Evolutionary conservation across 345 rosid species (phyloP), one percentile per base, ranked within the genome.

Genomic region (Aquilaria malaccensis): DNA sequence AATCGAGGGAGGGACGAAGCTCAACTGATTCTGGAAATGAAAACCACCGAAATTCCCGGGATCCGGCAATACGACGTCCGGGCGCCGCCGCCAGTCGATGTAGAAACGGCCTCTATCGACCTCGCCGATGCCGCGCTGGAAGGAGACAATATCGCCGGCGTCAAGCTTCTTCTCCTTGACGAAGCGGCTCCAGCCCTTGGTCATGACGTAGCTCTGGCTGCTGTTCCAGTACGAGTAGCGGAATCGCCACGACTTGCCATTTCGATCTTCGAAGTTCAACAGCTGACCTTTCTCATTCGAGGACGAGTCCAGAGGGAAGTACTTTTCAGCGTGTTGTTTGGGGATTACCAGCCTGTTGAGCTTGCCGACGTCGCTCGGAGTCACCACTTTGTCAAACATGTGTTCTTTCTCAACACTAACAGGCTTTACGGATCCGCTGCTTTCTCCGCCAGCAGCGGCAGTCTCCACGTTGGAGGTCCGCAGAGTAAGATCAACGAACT

Each of bases 141-240:
- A 93, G 31, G 98, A 93, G 59, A 93, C 97, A 50, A 77, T 71
- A 70, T 93, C 98, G 1, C 98, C 98, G 6, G 97, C 95, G 30
- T 89, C 90, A 2, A 92, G 95, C 71, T 87, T 89, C 66, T 92
- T 92, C 58, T 92, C 98, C 84, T 92, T 89, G 32, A 93, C 98
- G 67, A 92, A 92, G 37, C 93, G 84, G 76, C 95, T 92, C 96
- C 98, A 89, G 3, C 96, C 98, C 73, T 89, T 92, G 5, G 96
- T 92, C 95, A 92, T 92, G 31, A 89, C 96, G 60, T 89, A 92
- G 83, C 98, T 89, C 77, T 92, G 98, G 74, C 96, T 92, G 72
- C 93, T 86, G 72, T 83, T 89, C 96, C 96, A 89, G 74, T 89
- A 93, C 30, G 97, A 93, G 84, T 93, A 89, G 46, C 95, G 76